Conservation (phyloP, 2,329 filamentous ascomycete genomes). For the Xylaria sp. region DNA sequence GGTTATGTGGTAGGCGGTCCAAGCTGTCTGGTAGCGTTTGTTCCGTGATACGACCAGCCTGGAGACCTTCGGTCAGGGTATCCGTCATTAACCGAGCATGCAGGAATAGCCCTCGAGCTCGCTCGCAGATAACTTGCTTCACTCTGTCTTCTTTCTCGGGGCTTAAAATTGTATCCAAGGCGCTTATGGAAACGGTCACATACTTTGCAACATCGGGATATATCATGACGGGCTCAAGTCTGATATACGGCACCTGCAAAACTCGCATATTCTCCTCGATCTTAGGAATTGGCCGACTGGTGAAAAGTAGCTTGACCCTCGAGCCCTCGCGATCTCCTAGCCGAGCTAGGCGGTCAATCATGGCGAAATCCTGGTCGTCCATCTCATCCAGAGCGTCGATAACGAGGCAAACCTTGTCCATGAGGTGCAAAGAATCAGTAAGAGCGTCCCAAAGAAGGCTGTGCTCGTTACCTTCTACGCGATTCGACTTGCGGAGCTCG, state of each 20-base stretch:
- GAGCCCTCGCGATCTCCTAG: neutral
- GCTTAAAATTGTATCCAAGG: slow-evolving; percentile 1
- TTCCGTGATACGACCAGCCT: slow-evolving; percentile 8
- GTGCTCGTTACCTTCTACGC: slow-evolving; percentile 11
- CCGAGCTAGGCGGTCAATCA: neutral
- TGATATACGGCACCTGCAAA: neutral
- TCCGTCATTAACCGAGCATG: slow-evolving; percentile 9
- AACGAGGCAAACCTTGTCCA: slow-evolving; percentile 4
- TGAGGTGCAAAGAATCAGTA: neutral
- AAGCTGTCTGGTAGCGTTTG: slow-evolving; percentile 2
- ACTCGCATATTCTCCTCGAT: slow-evolving; percentile 8
- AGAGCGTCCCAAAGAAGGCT: neutral
- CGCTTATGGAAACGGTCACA: slow-evolving; percentile 8
- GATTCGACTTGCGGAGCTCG: slow-evolving; percentile 3
- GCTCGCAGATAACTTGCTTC: slow-evolving; percentile 10
- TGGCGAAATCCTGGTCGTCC: slow-evolving; percentile 5
- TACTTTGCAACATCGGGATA: slow-evolving; percentile 14
- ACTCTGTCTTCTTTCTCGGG: slow-evolving; percentile 8
- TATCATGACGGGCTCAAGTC: neutral
- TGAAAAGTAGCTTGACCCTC: slow-evolving; percentile 1
- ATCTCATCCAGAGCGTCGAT: slow-evolving; percentile 11
- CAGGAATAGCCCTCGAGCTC: slow-evolving; percentile 8
- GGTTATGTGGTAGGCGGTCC: slow-evolving; percentile 6
- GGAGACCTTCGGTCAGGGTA: slow-evolving; percentile 10
- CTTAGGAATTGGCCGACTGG: neutral